Conservation (phyloP, 2,329 filamentous ascomycete genomes). For the Trichoderma afroharzianum region DNA sequence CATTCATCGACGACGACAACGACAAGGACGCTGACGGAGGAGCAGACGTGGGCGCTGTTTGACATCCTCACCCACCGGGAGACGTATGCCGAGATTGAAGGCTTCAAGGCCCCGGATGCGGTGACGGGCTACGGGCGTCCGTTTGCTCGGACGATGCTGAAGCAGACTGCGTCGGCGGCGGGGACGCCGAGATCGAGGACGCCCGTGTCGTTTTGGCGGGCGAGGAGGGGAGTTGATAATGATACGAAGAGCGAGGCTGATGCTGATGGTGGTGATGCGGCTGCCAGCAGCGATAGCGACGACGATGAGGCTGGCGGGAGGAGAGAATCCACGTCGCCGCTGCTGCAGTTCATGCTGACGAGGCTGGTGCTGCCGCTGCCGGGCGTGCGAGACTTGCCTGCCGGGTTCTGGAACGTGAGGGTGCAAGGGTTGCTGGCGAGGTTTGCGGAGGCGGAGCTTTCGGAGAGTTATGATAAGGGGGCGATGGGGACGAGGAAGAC, state of each 20-base stretch:
- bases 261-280: slow-evolving; percentile 29
- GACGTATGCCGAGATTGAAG: slow-evolving; percentile 65
- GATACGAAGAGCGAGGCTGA: slow-evolving; percentile 32
- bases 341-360: slow-evolving; percentile 65
- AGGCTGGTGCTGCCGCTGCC: slow-evolving; percentile 64
- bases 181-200: slow-evolving; percentile 29
- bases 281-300: slow-evolving; percentile 22
- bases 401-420: slow-evolving; percentile 62
- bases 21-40: slow-evolving; percentile 25
- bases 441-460: slow-evolving; percentile 65
- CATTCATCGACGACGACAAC: background rate
- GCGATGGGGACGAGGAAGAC: slow-evolving; percentile 71
- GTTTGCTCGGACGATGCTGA: slow-evolving; percentile 42
- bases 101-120: slow-evolving; percentile 62
- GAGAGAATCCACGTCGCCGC: slow-evolving; percentile 51
- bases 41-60: slow-evolving; percentile 52
- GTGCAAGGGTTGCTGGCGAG: slow-evolving; percentile 57
- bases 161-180: slow-evolving; percentile 7
- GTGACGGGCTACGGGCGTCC: slow-evolving; percentile 68
- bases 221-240: background rate
- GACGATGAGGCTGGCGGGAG: slow-evolving; percentile 24
- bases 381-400: slow-evolving; percentile 58
- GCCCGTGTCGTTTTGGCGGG: slow-evolving; percentile 21
- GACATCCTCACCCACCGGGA: slow-evolving; percentile 59
- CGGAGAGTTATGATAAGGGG: slow-evolving; percentile 79